phyloP scores from a whole-genome alignment of 1,284 basidiomycete genomes.

The Pseudozyma tsukubaensis region DNA sequence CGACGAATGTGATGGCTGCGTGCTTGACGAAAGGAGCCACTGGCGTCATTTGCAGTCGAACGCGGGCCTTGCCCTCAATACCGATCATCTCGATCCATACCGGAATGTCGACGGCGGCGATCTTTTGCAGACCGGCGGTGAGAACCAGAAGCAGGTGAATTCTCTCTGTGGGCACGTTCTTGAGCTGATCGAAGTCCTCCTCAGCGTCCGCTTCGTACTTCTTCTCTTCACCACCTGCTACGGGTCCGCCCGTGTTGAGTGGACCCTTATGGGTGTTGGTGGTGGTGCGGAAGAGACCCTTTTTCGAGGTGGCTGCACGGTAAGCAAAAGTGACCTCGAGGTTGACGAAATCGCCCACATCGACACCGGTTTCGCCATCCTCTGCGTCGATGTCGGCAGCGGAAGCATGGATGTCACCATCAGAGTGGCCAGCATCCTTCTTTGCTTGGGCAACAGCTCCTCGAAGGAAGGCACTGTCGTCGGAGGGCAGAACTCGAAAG shows the following conservation, averaged over 20 bases:
- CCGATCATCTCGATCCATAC: conserved; percentile 65
- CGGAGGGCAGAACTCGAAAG: conserved; percentile 52
- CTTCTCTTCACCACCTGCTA: conserved; percentile 17
- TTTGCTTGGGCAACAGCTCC: conserved; percentile 31
- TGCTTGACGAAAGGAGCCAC: conserved; percentile 62
- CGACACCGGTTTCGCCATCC: conserved; percentile 33
- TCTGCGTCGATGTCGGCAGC: conserved; percentile 8
- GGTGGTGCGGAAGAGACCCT: conserved; percentile 30
- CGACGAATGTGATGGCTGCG: conserved; percentile 61
- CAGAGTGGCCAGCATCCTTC: conserved; percentile 27
- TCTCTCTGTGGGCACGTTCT: conserved; percentile 38
- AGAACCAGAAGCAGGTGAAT: conserved; percentile 62
- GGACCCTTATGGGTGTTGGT: conserved; percentile 22
- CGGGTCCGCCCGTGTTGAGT: conserved; percentile 18
- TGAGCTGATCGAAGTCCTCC: conserved; percentile 30
- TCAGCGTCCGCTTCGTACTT: conserved; percentile 13
- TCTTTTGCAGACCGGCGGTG: conserved; percentile 62
- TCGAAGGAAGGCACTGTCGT: conserved; percentile 43
- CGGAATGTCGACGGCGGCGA: conserved; percentile 62
- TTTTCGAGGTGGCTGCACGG: conserved; percentile 42
- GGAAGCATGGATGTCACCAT: conserved; percentile 4
- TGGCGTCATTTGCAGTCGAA: conserved; percentile 62
- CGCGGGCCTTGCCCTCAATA: conserved; percentile 62
- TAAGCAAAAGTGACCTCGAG: conserved; percentile 62
- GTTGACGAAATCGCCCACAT: conserved; percentile 60